Percentiles rank a stretch among this genome's conserved stretches.
Evolutionary conservation across 148 eudicot genomes (phyloP).

Genomic region (Rhododendron ovatum): DNA sequence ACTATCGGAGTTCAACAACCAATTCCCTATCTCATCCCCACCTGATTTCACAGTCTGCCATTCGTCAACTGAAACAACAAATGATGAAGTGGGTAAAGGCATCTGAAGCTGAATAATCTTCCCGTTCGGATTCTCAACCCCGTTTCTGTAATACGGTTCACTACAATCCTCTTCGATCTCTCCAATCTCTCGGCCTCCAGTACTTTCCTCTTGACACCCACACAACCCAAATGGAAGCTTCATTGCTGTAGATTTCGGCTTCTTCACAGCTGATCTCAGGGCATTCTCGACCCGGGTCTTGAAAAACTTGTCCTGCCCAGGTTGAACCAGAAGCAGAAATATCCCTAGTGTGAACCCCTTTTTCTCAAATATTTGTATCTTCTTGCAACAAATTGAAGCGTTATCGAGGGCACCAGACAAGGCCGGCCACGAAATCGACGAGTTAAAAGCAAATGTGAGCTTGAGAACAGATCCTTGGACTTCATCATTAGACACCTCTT

Average conservation of each 20-base stretch:
- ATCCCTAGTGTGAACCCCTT: constrained; percentile 75
- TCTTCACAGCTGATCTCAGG: constrained; percentile 62
- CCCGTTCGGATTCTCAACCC: constrained; percentile 44
- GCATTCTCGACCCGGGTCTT: constrained; percentile 64
- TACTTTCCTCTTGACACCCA: constrained; percentile 82
- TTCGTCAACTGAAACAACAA: constrained; percentile 75
- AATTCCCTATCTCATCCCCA: constrained; percentile 53
- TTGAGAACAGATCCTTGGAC: constrained; percentile 44
- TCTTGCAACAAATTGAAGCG: constrained; percentile 69
- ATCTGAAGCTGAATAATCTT: constrained; percentile 39
- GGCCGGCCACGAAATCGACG: constrained; percentile 68
- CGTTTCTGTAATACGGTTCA: constrained; percentile 53
- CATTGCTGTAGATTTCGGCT: constrained; percentile 52
- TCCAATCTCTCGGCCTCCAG: constrained; percentile 55
- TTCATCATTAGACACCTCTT: constrained; percentile 61
- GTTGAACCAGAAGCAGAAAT: constrained; percentile 46
- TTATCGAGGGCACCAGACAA: constrained; percentile 65
- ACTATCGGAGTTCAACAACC: constrained; percentile 63
- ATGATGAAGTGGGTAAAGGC: constrained; percentile 61
- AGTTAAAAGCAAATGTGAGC: constrained; percentile 82
- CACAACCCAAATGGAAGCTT: constrained; percentile 93
- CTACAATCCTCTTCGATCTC: constrained; percentile 61
- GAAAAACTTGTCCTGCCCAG: constrained; percentile 63
- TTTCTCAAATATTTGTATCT: constrained; percentile 83
- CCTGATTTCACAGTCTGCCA: constrained; percentile 89